phyloP scores from a whole-genome alignment of 2,329 filamentous ascomycete genomes.

The Xylariales sp. region DNA sequence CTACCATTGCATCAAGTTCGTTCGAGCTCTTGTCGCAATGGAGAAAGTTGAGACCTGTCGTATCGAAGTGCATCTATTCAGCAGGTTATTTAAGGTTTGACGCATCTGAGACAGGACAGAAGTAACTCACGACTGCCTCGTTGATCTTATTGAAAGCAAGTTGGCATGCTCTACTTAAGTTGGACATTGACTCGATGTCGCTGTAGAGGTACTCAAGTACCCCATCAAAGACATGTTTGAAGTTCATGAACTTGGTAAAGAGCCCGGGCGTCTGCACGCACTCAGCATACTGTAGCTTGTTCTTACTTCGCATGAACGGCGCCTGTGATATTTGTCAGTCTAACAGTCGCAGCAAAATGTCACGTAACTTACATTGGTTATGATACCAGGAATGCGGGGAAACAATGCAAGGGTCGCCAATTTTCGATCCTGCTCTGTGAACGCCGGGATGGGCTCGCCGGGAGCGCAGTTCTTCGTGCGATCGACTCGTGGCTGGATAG shows the following conservation, averaged over 20 bases:
- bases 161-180: not conserved
- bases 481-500: not conserved
- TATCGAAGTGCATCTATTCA: not conserved
- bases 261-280: too few relatives aligned
- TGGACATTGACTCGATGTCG: not conserved
- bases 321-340: too few relatives aligned
- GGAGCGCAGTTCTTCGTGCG: not conserved
- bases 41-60: not conserved
- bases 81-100: too few relatives aligned
- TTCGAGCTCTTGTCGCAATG: not conserved
- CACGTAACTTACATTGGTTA: not conserved
- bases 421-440: not conserved
- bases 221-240: too few relatives aligned
- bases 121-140: not conserved
- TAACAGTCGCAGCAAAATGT: too few relatives aligned
- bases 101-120: too few relatives aligned
- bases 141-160: not conserved
- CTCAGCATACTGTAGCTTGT: too few relatives aligned
- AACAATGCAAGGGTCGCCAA: not conserved
- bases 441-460: not conserved
- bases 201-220: not conserved
- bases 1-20: not conserved
- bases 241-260: too few relatives aligned
- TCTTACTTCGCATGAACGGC: too few relatives aligned
- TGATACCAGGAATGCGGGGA: not conserved